Conservation (phyloP, 2,329 filamentous ascomycete species). For the Helminthosporium solani region DNA sequence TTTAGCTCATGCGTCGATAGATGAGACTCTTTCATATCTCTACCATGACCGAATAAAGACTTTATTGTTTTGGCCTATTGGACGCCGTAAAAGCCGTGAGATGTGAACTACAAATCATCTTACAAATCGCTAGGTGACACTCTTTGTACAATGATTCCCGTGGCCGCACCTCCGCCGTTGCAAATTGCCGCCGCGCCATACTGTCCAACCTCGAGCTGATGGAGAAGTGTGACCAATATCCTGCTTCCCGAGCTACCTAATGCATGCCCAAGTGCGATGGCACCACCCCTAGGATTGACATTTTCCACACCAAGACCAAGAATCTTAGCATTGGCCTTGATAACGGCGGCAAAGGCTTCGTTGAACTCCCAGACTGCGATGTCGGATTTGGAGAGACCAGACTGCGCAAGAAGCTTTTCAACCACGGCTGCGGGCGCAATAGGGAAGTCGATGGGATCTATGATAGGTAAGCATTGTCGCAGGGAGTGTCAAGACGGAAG, state of each 20-base stretch:
- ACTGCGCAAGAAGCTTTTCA: slow-evolving; percentile 81
- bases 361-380: slow-evolving; percentile 98
- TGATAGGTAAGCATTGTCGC: slow-evolving; percentile 8
- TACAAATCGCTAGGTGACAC: slow-evolving; percentile 46
- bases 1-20: too few species aligned
- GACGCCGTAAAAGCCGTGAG: not conserved
- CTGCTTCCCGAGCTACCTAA: slow-evolving; percentile 90
- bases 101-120: not conserved
- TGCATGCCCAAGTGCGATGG: slow-evolving; percentile 88
- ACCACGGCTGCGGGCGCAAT: slow-evolving; percentile 90
- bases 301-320: slow-evolving; percentile 75
- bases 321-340: slow-evolving; percentile 93
- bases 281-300: slow-evolving; percentile 86
- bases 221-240: slow-evolving; percentile 84
- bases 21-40: not conserved
- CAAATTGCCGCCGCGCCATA: slow-evolving; percentile 96
- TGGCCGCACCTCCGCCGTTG: slow-evolving; percentile 92
- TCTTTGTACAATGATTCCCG: slow-evolving; percentile 86
- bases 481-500: not conserved
- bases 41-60: too few species aligned
- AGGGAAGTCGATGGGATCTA: slow-evolving; percentile 87
- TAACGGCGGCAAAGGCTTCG: slow-evolving; percentile 93
- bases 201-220: slow-evolving; percentile 88
- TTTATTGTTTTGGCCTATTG: too few species aligned
- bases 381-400: slow-evolving; percentile 87